Conservation (phyloP, 2,329 filamentous ascomycete genomes). For the Gyromitra esculenta region DNA sequence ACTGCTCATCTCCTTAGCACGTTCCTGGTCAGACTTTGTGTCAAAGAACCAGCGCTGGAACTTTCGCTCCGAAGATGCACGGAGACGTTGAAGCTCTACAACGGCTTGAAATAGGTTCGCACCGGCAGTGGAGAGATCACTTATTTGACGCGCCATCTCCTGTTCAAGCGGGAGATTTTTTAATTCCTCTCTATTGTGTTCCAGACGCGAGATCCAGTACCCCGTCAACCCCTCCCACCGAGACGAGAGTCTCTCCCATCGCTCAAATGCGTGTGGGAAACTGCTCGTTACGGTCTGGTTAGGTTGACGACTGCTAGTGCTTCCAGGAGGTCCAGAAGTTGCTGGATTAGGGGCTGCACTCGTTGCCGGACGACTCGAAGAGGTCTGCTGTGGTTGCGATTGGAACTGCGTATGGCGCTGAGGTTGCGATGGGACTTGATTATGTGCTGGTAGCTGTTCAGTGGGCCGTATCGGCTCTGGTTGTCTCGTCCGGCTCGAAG, state of each 20-base stretch:
- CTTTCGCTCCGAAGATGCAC: conserved; percentile 94
- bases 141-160: conserved; percentile 92
- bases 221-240: conserved; percentile 98
- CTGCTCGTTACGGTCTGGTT: conserved; percentile 53
- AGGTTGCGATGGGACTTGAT: conserved; percentile 7
- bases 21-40: conserved; percentile 86
- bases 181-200: conserved; percentile 88
- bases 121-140: conserved; percentile 94
- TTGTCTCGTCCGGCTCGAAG: conserved; percentile 46
- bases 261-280: conserved; percentile 96
- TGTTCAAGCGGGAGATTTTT: conserved; percentile 82
- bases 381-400: conserved; percentile 31
- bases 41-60: conserved; percentile 99
- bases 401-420: conserved; percentile 44
- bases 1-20: conserved; percentile 80
- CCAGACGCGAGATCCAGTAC: conserved; percentile 93
- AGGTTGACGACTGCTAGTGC: conserved; percentile 49
- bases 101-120: conserved; percentile 98
- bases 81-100: conserved; percentile 90
- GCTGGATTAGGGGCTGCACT: conserved; percentile 40
- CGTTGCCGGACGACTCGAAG: conserved; percentile 41
- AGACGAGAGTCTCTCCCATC: conserved; percentile 95
- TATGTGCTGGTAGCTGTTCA: conserved; percentile 44
- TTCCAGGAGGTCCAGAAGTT: conserved; percentile 42
- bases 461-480: conserved; percentile 46